Evolutionary conservation across 169 alveolate species (phyloP), one percentile per base, ranked within the genome.

Genomic region (Plasmodium cynomolgi): DNA sequence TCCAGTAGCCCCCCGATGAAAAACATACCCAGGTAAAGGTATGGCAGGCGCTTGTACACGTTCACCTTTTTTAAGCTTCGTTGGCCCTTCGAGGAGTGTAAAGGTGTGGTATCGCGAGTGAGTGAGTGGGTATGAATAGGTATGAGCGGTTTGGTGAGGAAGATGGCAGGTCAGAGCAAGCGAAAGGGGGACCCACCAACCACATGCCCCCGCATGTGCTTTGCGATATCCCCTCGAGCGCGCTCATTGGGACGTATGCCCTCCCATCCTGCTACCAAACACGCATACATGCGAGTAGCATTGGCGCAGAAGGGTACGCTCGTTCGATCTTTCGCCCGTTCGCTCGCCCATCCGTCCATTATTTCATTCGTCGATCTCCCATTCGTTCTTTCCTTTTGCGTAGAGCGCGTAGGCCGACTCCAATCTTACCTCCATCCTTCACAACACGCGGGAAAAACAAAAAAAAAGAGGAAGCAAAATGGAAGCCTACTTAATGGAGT

Each of bases 1-100:
- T 88, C 94, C 68, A 88, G 85, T 20, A 88, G 83, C n/a, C 94
- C 94, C 71, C 94, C 94, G 72, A 88, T 88, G 75, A 88, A 88
- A 62, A 88, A 88, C 94, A 88, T 88, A 58, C 94, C 94, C 31
- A 88, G 6, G 81, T 88, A 88, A 68, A 88, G 73, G 72, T 88
- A 88, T 80, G 94, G 94, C n/a, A 88, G 83, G 54, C 94, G 94
- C 84, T 80, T 88, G 26, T 88, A 88, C 23, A 88, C 91, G 50
- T 88, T 88, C 50, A 88, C 88, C 56, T 88, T 88, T 88, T 88
- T 58, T 72, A 88, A 88, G 71, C 94, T 88, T 31, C 94, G 71
- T 80, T 31, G 94, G n/a, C 94, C 94, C 94, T 88, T 79, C 26
- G 41, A 77, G 74, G 58, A 88, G 81, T 33, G 41, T 34, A 75